Conservation (phyloP, 2,329 filamentous ascomycete species). For the Colletotrichum godetiae region DNA sequence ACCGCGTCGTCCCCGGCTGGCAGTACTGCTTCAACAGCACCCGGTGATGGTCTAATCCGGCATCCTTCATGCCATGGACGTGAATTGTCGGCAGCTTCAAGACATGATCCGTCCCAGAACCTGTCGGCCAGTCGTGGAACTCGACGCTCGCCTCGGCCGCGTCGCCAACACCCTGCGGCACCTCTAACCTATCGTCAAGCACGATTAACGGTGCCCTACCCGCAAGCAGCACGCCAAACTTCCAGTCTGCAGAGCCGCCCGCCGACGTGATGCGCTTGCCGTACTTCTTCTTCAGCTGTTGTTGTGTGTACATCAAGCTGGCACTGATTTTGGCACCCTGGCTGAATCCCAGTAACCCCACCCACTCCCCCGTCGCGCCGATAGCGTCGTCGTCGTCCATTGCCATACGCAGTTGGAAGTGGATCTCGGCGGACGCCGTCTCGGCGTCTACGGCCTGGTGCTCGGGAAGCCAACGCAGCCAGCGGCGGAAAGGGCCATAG, state of each 20-base stretch:
- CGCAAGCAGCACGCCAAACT: slow-evolving; percentile 72
- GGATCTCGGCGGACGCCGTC: slow-evolving; percentile 52
- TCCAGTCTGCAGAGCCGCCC: slow-evolving; percentile 55
- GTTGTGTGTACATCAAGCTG: slow-evolving; percentile 71
- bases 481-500: slow-evolving; percentile 72
- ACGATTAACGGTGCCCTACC: slow-evolving; percentile 70
- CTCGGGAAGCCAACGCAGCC: slow-evolving; percentile 71
- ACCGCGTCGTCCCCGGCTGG: slow-evolving; percentile 58
- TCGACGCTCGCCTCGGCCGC: slow-evolving; percentile 44
- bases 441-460: slow-evolving; percentile 64
- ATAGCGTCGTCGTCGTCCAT: slow-evolving; percentile 63
- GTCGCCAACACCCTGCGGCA: slow-evolving; percentile 39
- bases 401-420: slow-evolving; percentile 51
- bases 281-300: slow-evolving; percentile 59
- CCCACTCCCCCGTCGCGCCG: slow-evolving; percentile 67
- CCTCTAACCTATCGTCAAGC: slow-evolving; percentile 51
- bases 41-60: slow-evolving; percentile 68
- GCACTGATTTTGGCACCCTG: slow-evolving; percentile 73
- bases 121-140: slow-evolving; percentile 57
- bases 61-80: slow-evolving; percentile 73
- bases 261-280: slow-evolving; percentile 40
- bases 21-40: slow-evolving; percentile 70
- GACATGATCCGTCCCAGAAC: slow-evolving; percentile 54
- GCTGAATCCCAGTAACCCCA: slow-evolving; percentile 73
- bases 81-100: slow-evolving; percentile 72